Evolutionary conservation across 2,329 filamentous ascomycete species (phyloP).

Genomic region (Fusarium haematococcum): DNA sequence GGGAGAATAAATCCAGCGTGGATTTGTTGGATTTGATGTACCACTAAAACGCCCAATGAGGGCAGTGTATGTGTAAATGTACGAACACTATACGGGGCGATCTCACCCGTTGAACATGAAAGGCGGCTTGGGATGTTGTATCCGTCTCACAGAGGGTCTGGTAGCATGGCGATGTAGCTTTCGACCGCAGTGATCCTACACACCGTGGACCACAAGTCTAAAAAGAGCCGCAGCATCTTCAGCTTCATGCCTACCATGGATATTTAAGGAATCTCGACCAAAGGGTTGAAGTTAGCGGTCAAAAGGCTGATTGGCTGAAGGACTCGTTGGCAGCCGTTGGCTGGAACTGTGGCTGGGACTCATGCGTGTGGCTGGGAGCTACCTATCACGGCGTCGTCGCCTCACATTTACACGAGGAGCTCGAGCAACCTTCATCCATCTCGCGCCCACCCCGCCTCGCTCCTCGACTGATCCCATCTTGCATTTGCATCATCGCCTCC

Average conservation of each 20-base stretch:
- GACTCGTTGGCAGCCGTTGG: background rate
- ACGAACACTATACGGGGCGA: conserved; percentile 36
- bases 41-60: conserved; percentile 22
- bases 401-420: conserved; percentile 10
- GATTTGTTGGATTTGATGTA: conserved; percentile 17
- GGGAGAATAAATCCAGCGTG: conserved; percentile 12
- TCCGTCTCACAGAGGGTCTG: background rate
- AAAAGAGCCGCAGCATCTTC: background rate
- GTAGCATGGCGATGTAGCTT: background rate
- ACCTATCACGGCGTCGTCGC: conserved; percentile 8
- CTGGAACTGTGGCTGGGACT: conserved; percentile 23
- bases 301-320: background rate
- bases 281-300: background rate
- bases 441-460: conserved; percentile 27
- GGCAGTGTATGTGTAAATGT: conserved; percentile 44
- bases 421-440: conserved; percentile 22
- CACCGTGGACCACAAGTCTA: background rate
- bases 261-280: background rate
- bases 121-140: background rate
- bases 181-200: background rate
- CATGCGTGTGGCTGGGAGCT: conserved; percentile 27
- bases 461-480: background rate
- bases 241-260: background rate
- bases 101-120: conserved; percentile 1
- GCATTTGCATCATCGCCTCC: background rate